A percentile compares a stretch with the other conserved stretches of the same genome.
phyloP scores from a whole-genome alignment of 495 filamentous ascomycete genomes.

The Xylaria curta region DNA sequence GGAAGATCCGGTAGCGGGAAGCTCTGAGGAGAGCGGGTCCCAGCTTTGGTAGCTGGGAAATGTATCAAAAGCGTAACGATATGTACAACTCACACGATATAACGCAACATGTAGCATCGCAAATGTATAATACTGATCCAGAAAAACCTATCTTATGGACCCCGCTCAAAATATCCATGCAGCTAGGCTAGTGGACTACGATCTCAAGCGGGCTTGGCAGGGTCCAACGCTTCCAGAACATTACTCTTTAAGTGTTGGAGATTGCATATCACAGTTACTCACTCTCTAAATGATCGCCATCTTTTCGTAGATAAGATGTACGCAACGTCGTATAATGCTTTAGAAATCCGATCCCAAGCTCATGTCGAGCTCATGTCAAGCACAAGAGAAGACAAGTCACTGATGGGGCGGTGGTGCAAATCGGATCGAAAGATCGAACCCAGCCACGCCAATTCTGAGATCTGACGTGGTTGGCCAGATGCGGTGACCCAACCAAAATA shows the following conservation, averaged over 20 bases:
- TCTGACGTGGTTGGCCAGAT: slow-evolving; percentile 24
- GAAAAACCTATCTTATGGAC: background rate
- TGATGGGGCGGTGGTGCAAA: slow-evolving; percentile 14
- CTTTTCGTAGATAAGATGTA: background rate
- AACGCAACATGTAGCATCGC: slow-evolving; percentile 9
- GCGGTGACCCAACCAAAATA: slow-evolving; percentile 20
- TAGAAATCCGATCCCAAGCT: background rate
- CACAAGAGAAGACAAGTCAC: background rate
- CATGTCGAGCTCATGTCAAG: background rate
- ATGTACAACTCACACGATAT: slow-evolving; percentile 9
- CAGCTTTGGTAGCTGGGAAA: slow-evolving; percentile 31
- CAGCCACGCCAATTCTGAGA: slow-evolving; percentile 23
- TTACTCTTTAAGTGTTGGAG: background rate
- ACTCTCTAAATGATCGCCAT: background rate
- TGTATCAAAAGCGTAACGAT: slow-evolving; percentile 6
- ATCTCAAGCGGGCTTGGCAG: slow-evolving; percentile 10
- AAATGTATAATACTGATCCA: background rate
- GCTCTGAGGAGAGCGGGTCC: slow-evolving; percentile 30
- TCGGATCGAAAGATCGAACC: slow-evolving; percentile 12
- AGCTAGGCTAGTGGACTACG: background rate
- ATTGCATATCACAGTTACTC: background rate
- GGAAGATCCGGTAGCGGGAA: slow-evolving; percentile 21
- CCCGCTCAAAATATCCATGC: background rate
- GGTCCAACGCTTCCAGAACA: slow-evolving; percentile 13
- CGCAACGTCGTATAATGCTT: background rate